These are phyloP conservation scores for Candida parachauliodes DNA, from an alignment of 805 yeast genomes.

Conservation along the genomic window DNA sequence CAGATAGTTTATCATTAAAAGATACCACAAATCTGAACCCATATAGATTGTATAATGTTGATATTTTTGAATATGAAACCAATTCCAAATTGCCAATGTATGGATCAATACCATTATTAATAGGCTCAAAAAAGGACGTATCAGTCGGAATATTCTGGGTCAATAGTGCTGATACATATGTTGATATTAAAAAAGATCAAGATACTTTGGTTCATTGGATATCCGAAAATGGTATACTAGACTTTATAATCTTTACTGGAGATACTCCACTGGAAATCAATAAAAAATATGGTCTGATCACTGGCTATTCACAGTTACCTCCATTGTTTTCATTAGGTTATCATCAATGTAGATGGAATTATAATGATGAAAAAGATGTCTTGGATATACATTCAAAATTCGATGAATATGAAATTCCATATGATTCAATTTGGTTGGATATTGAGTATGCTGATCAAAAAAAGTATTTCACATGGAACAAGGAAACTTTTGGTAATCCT, in stretches of 20 bases:
- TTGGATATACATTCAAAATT: constrained; percentile 64
- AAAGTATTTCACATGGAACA: constrained; percentile 90
- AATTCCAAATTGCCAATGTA: constrained; percentile 88
- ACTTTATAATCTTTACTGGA: constrained; percentile 66
- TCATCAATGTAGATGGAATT: constrained; percentile 98
- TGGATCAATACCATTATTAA: constrained; percentile 87
- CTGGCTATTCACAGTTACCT: constrained; percentile 76
- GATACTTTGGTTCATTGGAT: constrained; percentile 74
- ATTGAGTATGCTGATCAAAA: constrained; percentile 85
- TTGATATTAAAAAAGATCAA: constrained; percentile 56
- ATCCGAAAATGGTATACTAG: constrained; percentile 84
- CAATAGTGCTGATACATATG: constrained; percentile 88
- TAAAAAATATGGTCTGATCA: constrained; percentile 57
- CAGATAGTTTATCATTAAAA: constrained; percentile 70
- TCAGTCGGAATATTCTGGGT: constrained; percentile 87
- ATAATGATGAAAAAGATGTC: constrained; percentile 84
- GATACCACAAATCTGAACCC: constrained; percentile 68
- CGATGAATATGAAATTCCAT: constrained; percentile 75
- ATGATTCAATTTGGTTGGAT: constrained; percentile 92
- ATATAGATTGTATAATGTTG: constrained; percentile 87
- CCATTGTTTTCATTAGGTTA: constrained; percentile 78
- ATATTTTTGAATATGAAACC: constrained; percentile 88
- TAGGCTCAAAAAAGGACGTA: constrained; percentile 55
- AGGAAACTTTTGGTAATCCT: constrained; percentile 70
- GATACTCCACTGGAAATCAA: constrained; percentile 54